A percentile compares a stretch with the other conserved stretches of the same genome.
phyloP scores from a whole-genome alignment of 768 basidiomycete species.

The Gelatoporia subvermispora region DNA sequence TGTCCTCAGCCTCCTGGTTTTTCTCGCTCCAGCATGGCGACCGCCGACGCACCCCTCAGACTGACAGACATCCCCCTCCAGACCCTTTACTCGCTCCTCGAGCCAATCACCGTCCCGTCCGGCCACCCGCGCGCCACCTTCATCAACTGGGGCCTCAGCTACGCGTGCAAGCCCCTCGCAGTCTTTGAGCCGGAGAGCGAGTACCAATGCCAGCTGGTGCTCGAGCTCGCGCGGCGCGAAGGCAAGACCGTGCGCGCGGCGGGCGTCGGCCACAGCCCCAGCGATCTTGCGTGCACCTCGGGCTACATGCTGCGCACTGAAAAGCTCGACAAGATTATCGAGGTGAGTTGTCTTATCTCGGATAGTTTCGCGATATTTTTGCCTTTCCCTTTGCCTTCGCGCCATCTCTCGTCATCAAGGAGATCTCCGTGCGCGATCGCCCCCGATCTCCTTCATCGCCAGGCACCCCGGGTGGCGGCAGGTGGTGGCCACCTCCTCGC shows the following conservation, averaged over 20 bases:
- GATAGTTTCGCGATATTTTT: slow-evolving; percentile 14
- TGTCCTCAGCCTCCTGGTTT: slow-evolving; percentile 2
- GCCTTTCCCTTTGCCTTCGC: slow-evolving; percentile 5
- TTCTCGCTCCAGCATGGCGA: background rate
- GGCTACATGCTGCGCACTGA: slow-evolving; percentile 83
- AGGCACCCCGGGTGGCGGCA: slow-evolving; percentile 5
- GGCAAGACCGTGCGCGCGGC: slow-evolving; percentile 70
- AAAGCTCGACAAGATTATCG: slow-evolving; percentile 63
- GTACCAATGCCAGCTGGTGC: slow-evolving; percentile 63
- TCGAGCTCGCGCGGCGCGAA: slow-evolving; percentile 78
- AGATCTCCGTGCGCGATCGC: slow-evolving; percentile 14
- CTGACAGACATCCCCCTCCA: slow-evolving; percentile 38
- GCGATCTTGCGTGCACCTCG: slow-evolving; percentile 86
- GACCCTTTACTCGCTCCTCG: slow-evolving; percentile 48
- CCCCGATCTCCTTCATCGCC: slow-evolving; percentile 4
- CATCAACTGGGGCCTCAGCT: slow-evolving; percentile 86
- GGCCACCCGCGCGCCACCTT: slow-evolving; percentile 43
- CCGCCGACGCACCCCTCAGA: slow-evolving; percentile 8
- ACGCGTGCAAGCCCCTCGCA: slow-evolving; percentile 58
- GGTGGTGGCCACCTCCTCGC: too few species aligned
- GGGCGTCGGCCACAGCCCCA: slow-evolving; percentile 90
- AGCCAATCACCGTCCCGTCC: slow-evolving; percentile 48
- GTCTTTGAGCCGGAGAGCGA: slow-evolving; percentile 74
- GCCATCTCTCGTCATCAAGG: slow-evolving; percentile 16
- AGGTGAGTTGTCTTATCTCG: slow-evolving; percentile 46